Conservation (phyloP, 2,329 filamentous ascomycete species). For the Penicillium corylophilum region DNA sequence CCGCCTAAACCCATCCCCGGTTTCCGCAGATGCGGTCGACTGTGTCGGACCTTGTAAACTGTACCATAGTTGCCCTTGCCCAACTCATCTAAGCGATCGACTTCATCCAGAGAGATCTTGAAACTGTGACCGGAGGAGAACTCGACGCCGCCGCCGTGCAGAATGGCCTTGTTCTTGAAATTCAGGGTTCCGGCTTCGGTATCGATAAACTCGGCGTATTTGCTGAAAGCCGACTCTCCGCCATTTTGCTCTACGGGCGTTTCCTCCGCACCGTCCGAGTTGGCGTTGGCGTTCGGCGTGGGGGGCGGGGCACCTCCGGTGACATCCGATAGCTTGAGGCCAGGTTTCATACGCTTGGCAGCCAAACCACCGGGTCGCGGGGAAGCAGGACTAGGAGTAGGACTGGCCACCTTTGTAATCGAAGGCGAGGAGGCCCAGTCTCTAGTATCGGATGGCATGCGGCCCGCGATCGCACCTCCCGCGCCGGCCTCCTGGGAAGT, state of each 20-base stretch:
- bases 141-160: slow-evolving; percentile 85
- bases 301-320: slow-evolving; percentile 38
- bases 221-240: slow-evolving; percentile 56
- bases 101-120: slow-evolving; percentile 91
- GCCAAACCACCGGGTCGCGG: slow-evolving; percentile 48
- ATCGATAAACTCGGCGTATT: slow-evolving; percentile 81
- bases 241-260: slow-evolving; percentile 22
- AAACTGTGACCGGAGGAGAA: slow-evolving; percentile 89
- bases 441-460: slow-evolving; percentile 25
- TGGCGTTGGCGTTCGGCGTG: slow-evolving; percentile 35
- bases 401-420: slow-evolving; percentile 43
- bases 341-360: slow-evolving; percentile 49
- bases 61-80: slow-evolving; percentile 98
- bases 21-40: slow-evolving; percentile 64
- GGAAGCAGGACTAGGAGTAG: slow-evolving; percentile 34
- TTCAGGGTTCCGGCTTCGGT: slow-evolving; percentile 86
- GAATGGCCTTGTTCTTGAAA: slow-evolving; percentile 88
- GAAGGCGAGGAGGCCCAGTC: slow-evolving; percentile 35
- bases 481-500: slow-evolving; percentile 16
- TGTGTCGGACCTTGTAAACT: slow-evolving; percentile 92
- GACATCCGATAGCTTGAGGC: slow-evolving; percentile 51
- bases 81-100: slow-evolving; percentile 87
- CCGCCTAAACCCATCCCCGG: slow-evolving; percentile 61
- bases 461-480: slow-evolving; percentile 33
- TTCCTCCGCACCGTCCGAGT: slow-evolving; percentile 16